Evolutionary conservation across 1,139 yeast species (phyloP).

Genomic region (Yamadazyma blattariae): DNA sequence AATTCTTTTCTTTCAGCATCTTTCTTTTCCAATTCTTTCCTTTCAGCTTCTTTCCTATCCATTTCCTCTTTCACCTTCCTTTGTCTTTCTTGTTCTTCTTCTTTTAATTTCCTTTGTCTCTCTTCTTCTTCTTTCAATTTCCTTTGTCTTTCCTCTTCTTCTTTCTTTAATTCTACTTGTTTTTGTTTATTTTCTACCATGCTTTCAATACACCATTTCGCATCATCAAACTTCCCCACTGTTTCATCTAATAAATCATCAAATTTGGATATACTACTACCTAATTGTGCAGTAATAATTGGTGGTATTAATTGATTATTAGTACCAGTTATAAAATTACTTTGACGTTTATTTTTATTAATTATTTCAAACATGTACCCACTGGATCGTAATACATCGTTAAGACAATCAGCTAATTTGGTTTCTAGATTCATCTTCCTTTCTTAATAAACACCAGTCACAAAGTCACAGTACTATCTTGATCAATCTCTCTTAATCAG

Average conservation of each 20-base stretch:
- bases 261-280: slow-evolving; percentile 34
- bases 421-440: slow-evolving; percentile 37
- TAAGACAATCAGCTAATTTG: slow-evolving; percentile 38
- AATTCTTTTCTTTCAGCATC: slow-evolving; percentile 14
- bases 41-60: slow-evolving; percentile 14
- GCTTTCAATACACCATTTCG: slow-evolving; percentile 46
- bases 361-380: slow-evolving; percentile 47
- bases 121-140: slow-evolving; percentile 22
- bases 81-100: slow-evolving; percentile 16
- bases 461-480: no score
- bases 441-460: no score
- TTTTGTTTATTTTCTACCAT: slow-evolving; percentile 43
- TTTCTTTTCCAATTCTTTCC: slow-evolving; percentile 15
- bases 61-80: slow-evolving; percentile 12
- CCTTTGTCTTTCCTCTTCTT: slow-evolving; percentile 37
- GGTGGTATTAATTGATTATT: slow-evolving; percentile 44
- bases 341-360: slow-evolving; percentile 40
- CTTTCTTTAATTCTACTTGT: slow-evolving; percentile 39
- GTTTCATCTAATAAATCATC: slow-evolving; percentile 47
- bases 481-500: no score
- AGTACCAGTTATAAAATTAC: slow-evolving; percentile 42
- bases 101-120: slow-evolving; percentile 14
- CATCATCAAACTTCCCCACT: slow-evolving; percentile 41
- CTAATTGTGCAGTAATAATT: slow-evolving; percentile 38
- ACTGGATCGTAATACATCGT: slow-evolving; percentile 41